Evolutionary conservation across 257 asterid genomes (phyloP), one percentile per base, ranked within the genome.

Genomic region (Coffea canephora): DNA sequence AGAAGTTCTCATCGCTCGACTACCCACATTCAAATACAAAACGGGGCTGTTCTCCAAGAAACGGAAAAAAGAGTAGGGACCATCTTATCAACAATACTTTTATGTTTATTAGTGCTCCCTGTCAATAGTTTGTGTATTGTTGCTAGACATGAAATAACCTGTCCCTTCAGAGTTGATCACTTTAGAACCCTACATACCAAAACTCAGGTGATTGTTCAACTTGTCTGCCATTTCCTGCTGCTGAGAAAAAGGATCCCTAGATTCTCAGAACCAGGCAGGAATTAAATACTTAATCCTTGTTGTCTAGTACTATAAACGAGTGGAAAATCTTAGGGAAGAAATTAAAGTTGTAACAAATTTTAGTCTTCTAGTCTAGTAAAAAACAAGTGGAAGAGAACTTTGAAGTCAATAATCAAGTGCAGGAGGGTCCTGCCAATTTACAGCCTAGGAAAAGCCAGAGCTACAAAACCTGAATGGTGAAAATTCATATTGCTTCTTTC

Each of bases 1-100:
- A 14, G 91, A 88, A 1, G 90, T 89, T 74, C 90, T 92, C 81
- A 89, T 93, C 69, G 84, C 93, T 19, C 91, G 90, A 41, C 80
- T 95, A 74, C 99, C 97, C 65, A 89, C 89, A 69, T 95, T 87
- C 91, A 93, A 81, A 86, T 86, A 88, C 87, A 92, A 88, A 85
- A 85, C 84, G 12, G 91, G 96, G 73, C 71, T 81, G 36, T 87
- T 91, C 77, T 89, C 87, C 48, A 88, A 79, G 86, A 87, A 84
- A 78, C 80, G 78, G 71, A 83, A 80, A 66, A 81, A 77, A 25
- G 88, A 84, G 77, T 83, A 87, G 57, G 86, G 34, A 65, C 66
- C 71, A n/a, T 48, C 59, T 64, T 69, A 31, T 31, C 43, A 39
- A 23, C 31, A 65, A n/a, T 31, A 3, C 23, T 21, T 64, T 55